Percentiles rank a stretch among this genome's conserved stretches.
phyloP scores from a whole-genome alignment of 2,329 filamentous ascomycete genomes.

The Drechslerella stenobrocha region DNA sequence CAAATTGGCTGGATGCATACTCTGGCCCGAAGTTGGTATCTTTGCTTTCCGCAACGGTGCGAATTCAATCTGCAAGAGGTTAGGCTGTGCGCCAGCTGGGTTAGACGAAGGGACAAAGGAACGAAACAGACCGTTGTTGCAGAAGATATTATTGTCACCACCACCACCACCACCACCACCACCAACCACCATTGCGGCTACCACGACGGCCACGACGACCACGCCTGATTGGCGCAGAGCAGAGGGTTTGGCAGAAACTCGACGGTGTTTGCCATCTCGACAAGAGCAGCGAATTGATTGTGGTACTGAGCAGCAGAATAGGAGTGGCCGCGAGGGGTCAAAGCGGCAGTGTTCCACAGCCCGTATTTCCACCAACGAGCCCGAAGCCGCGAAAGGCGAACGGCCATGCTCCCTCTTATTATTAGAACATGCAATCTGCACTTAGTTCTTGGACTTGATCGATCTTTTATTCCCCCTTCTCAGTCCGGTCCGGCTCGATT shows the following conservation, averaged over 20 bases:
- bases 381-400: conserved; percentile 9
- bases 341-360: conserved; percentile 48
- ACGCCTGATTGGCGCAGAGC: too few species aligned
- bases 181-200: too few species aligned
- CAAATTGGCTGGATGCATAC: not conserved
- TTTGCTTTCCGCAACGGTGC: conserved; percentile 43
- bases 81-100: conserved; percentile 22
- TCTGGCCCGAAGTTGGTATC: conserved; percentile 4
- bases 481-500: not conserved
- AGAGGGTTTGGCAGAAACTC: conserved; percentile 10
- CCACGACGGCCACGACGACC: too few species aligned
- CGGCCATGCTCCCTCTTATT: conserved; percentile 27
- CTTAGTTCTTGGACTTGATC: conserved; percentile 29
- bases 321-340: conserved; percentile 41
- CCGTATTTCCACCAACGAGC: conserved; percentile 39
- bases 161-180: too few species aligned
- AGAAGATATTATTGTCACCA: conserved; percentile 27
- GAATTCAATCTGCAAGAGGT: conserved; percentile 37
- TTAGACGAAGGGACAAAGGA: conserved; percentile 5
- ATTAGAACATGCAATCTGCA: conserved; percentile 47
- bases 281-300: conserved; percentile 17
- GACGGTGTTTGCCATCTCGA: conserved; percentile 13
- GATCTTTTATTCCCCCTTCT: conserved; percentile 17
- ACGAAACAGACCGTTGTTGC: conserved; percentile 30
- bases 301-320: conserved; percentile 26